Base-by-base conservation (phyloP, 345 rosid genomes). In the Erodium maritimum region DNA sequence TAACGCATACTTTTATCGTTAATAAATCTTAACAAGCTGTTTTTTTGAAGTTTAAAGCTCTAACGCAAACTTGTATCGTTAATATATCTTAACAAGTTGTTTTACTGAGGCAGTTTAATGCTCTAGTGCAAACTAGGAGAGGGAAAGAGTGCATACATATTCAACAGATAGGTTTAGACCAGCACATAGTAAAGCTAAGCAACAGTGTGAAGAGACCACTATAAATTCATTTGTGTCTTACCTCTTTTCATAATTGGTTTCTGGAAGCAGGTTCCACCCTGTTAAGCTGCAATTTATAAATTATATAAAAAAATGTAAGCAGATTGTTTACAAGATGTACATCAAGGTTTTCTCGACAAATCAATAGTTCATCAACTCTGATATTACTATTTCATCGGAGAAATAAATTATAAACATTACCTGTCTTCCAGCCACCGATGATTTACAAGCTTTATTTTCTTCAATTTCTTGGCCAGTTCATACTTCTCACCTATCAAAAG, bases 391-490 rank as follows among this genome's bases (percentile, higher is more conserved):
- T 54, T 17, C 52, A 59, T 11, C 29, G 17, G 17, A 45, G n/a
- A 61, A 56, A 62, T 16, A 66, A 0, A 37, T 59, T 67, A 65
- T 24, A 17, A 55, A 55, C 82, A 60, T 76, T 29, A 90, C 99
- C 99, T 79, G 61, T 85, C 91, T 64, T 83, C 97, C 77, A 94
- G 75, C 99, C 99, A 94, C 1, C 70, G 82, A 62, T 90, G 99
- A 55, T 90, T 90, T 37, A 90, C 83, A 62, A 94, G 79, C 70
- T 85, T 94, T 70, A 90, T 87, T 71, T 16, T 83, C 76, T 75
- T 78, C 56, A 83, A 67, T 73, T 74, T 87, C 76, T 76, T 77
- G 57, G 99, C 99, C 62, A 94, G 82, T 70, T 87, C 95, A 64
- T 87, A 94, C 80, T 94, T 94, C 70, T 94, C 96, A 62, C 96